A percentile compares a stretch with the other conserved stretches of the same genome.
phyloP scores from a whole-genome alignment of 176 grass and related monocot genomes.

The Oryza officinalis region DNA sequence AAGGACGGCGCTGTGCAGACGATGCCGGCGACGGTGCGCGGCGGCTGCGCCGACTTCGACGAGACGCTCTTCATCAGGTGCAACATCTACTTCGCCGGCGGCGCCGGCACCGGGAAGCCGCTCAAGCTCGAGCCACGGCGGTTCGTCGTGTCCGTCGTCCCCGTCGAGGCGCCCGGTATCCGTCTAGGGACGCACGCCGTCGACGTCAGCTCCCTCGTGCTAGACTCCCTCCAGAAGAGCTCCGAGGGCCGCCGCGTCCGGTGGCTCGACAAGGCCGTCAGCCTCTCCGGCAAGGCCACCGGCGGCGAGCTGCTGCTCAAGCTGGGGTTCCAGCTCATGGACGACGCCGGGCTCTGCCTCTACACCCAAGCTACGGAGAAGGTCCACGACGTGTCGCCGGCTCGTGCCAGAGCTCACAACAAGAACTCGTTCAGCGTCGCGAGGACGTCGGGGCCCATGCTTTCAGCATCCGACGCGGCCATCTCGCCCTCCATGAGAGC shows the following conservation, averaged over 20 bases:
- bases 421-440: conserved; percentile 65
- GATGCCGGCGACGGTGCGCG: conserved; percentile 57
- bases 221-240: conserved; percentile 62
- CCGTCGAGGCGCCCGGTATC: conserved; percentile 49
- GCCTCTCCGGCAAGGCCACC: conserved; percentile 64
- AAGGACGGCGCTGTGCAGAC: conserved; percentile 65
- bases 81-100: conserved; percentile 73
- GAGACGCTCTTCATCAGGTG: conserved; percentile 82
- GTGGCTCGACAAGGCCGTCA: conserved; percentile 54
- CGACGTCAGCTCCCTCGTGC: conserved; percentile 74
- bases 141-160: conserved; percentile 61
- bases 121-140: conserved; percentile 61
- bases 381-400: neutral
- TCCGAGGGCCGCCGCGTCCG: conserved; percentile 61
- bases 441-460: conserved; percentile 13
- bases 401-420: conserved; percentile 53
- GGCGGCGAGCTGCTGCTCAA: conserved; percentile 66
- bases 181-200: conserved; percentile 53
- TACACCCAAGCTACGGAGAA: conserved; percentile 42
- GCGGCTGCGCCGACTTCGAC: conserved; percentile 61
- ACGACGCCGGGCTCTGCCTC: conserved; percentile 50
- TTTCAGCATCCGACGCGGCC: conserved; percentile 40
- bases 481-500: conserved; percentile 52
- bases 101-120: conserved; percentile 61
- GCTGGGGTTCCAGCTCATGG: conserved; percentile 90